Evolutionary conservation across 2,329 filamentous ascomycete species (phyloP), one percentile per base, ranked within the genome.

Genomic region (Calcarisporium arbuscula): DNA sequence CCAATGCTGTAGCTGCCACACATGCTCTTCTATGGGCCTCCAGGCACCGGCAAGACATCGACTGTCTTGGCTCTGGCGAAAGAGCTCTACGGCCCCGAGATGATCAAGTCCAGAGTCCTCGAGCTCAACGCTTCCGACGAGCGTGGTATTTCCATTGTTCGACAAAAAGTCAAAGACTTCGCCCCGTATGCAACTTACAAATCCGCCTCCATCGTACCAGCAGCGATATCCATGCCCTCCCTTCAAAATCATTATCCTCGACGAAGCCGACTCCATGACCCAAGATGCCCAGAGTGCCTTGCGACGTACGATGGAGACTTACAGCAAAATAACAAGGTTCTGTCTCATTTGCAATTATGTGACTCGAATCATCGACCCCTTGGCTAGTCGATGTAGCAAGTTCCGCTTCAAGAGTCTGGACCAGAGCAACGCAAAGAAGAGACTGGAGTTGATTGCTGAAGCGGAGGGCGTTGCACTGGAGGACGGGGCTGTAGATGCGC

Each of bases 41-140:
- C 92, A 0, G 92, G 92, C 27, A 98, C 92, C 1, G 92, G 92
- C 49, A 99, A 99, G 68, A 99, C 92, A 2, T 95, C 87, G 3
- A 98, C 94, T 0, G 88, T 99, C 50, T 84, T 99, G 44, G 94
- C 94, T 3, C 81, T 98, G 19, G 89, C 92, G 36, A 95, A 95
- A 64, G 89, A 96, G 56, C 83, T 99, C 41, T 98, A 94, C 64
- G 94, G 92, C 1, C 92, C 92, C 27, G 87, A 95, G 47, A 80
- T 98, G 51, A 85, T 95, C 53, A 89, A 87, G 53, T 79, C 86
- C 11, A 84, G 94, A 31, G 92, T 98, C n/a, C 85, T 98, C 41
- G 94, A 98, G 67, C 80, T 98, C 53, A 99, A 99, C 64, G 94
- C 94, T 49, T 98, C 94, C 23, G 92, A 99, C 64, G 92, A 99